Evolutionary conservation across 2,329 filamentous ascomycete genomes (phyloP).

Genomic region (Grosmannia clavigera): DNA sequence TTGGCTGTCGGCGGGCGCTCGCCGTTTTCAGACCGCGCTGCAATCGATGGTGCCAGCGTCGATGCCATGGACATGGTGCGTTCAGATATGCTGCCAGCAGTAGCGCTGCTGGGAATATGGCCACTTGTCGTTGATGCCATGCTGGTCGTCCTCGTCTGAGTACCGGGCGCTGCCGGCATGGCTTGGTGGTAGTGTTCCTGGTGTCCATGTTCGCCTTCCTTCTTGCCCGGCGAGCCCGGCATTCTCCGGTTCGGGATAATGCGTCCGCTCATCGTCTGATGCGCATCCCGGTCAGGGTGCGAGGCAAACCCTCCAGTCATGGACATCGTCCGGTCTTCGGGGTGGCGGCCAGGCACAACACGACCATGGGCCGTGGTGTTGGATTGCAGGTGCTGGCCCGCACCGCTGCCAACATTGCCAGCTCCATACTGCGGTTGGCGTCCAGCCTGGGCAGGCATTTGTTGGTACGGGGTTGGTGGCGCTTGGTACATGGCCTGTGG

Average conservation of each 20-base stretch:
- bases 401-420: slow-evolving; percentile 27
- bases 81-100: slow-evolving; percentile 15
- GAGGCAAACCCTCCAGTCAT: slow-evolving; percentile 65
- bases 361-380: slow-evolving; percentile 85
- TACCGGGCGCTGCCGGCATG: slow-evolving; percentile 26
- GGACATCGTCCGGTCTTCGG: slow-evolving; percentile 86
- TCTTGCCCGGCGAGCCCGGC: slow-evolving; percentile 15
- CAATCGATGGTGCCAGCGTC: slow-evolving; percentile 56
- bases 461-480: slow-evolving; percentile 46
- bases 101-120: slow-evolving; percentile 25
- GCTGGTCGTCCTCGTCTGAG: slow-evolving; percentile 41
- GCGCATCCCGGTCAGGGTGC: slow-evolving; percentile 56
- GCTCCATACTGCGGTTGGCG: slow-evolving; percentile 65
- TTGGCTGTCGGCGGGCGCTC: slow-evolving; percentile 46
- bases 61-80: slow-evolving; percentile 90
- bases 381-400: slow-evolving; percentile 31
- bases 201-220: slow-evolving; percentile 21
- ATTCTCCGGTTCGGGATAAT: slow-evolving; percentile 67
- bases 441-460: slow-evolving; percentile 61
- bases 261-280: slow-evolving; percentile 89
- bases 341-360: slow-evolving; percentile 74
- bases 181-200: slow-evolving; percentile 13
- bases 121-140: slow-evolving; percentile 23
- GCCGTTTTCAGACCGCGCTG: slow-evolving; percentile 43
- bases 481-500: slow-evolving; percentile 56